Evolutionary conservation across 306 rosid species (phyloP), one percentile per base, ranked within the genome.

Genomic region (Benincasa hispida): DNA sequence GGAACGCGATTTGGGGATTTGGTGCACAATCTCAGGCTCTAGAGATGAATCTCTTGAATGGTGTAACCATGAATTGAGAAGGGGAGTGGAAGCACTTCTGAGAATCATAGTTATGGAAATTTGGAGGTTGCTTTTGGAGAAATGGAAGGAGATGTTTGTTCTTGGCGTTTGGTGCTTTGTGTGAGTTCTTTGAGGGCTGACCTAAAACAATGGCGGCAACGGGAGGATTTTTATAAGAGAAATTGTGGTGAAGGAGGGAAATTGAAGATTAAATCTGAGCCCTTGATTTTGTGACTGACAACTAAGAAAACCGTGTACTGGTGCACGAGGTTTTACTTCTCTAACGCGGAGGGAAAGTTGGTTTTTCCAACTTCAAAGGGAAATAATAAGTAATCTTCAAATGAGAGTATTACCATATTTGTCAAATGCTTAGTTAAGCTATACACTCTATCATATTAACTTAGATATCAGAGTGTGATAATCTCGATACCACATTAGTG

Each of bases 41-140:
- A 73, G 72, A 27, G 77, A 82, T 1, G 87, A 83, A 55, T 88
- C 84, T 48, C 82, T 84, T 6, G 87, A 75, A 42, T 80, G 87
- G 13, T 76, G 84, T 54, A 80, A 19, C 55, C 78, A 72, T 53
- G 92, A 87, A 76, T 87, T 85, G 17, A 88, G 84, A 34, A 85
- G 35, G 63, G 92, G 87, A 28, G 89, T 82, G 6, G 92, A 89
- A 5, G 87, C 81, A 69, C 86, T 89, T 82, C 90, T 84, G 2
- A 89, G 83, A 68, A 89, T 78, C 92, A 89, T 87, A 11, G 18
- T 50, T 48, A 17, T 17, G 35, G 24, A 42, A 68, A 4, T 22
- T 3, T 1, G 10, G 45, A 62, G 6, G 4, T 17, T 57, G 32
- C 1, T 10, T 8, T 18, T 34, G 6, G 25, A 32, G 39, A 30